phyloP scores from a whole-genome alignment of 2,329 filamentous ascomycete species.

The Xylogone sp. region DNA sequence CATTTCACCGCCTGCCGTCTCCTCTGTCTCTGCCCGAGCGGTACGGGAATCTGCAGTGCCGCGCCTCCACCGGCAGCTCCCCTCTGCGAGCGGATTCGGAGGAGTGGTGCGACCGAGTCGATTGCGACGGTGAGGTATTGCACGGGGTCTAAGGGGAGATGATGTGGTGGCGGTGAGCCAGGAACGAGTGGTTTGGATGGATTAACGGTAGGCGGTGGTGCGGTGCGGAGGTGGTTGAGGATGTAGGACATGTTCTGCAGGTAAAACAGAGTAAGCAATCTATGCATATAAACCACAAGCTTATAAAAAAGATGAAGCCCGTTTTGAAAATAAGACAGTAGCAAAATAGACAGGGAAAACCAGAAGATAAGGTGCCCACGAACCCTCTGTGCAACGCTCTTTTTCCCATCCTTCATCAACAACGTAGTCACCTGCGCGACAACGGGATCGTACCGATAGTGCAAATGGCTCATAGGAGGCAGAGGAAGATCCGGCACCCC shows the following conservation, averaged over 20 bases:
- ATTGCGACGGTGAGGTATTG: slow-evolving; percentile 83
- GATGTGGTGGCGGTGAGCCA: slow-evolving; percentile 68
- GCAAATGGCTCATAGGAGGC: slow-evolving; percentile 58
- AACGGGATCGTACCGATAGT: slow-evolving; percentile 81
- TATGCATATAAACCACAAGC: too few relatives aligned
- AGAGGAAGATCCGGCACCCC: slow-evolving; percentile 65
- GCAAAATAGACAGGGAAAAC: too few relatives aligned
- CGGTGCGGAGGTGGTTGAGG: slow-evolving; percentile 79
- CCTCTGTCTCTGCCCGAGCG: slow-evolving; percentile 70
- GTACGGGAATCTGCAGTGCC: slow-evolving; percentile 77
- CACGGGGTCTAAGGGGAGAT: slow-evolving; percentile 85
- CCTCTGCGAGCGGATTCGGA: slow-evolving; percentile 72
- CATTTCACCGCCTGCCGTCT: slow-evolving; percentile 77
- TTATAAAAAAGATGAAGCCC: too few relatives aligned
- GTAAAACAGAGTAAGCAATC: slow-evolving; percentile 4
- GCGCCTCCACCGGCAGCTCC: slow-evolving; percentile 84
- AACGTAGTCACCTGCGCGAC: slow-evolving; percentile 85
- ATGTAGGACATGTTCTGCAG: slow-evolving; percentile 77
- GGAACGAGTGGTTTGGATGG: slow-evolving; percentile 69
- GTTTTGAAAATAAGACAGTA: too few relatives aligned
- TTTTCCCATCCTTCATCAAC: slow-evolving; percentile 88
- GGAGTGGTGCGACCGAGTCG: slow-evolving; percentile 86
- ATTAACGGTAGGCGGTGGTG: slow-evolving; percentile 73
- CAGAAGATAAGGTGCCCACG: slow-evolving; percentile 7
- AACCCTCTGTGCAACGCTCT: slow-evolving; percentile 86